Evolutionary conservation across 2,329 filamentous ascomycete species (phyloP).

Genomic region (Colletotrichum zoysiae): DNA sequence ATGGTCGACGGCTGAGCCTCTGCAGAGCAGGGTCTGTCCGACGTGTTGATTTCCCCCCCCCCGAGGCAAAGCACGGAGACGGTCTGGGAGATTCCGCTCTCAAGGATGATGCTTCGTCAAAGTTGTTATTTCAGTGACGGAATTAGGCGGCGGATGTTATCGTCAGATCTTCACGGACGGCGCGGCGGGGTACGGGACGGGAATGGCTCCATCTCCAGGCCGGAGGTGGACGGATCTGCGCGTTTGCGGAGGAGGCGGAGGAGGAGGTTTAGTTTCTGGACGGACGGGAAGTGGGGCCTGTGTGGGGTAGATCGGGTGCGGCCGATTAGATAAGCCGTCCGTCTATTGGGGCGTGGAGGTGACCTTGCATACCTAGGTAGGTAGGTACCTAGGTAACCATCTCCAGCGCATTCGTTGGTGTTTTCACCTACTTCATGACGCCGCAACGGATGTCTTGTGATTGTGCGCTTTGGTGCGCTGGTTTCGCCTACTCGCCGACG

Average conservation of each 20-base stretch:
- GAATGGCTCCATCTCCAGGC: constrained; percentile 10
- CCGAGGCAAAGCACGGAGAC: constrained; percentile 3
- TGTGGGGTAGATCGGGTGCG: constrained; percentile 14
- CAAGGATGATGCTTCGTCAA: background rate
- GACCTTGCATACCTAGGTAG: background rate
- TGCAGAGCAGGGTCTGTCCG: background rate
- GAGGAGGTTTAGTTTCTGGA: constrained; percentile 23
- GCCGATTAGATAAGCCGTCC: constrained; percentile 34
- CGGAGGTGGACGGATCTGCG: constrained; percentile 6
- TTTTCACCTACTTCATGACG: background rate
- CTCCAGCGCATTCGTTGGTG: background rate
- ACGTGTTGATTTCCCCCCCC: background rate
- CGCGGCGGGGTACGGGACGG: constrained; percentile 13
- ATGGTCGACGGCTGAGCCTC: constrained; percentile 14
- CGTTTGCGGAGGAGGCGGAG: background rate
- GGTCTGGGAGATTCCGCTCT: background rate
- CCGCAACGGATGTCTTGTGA: background rate
- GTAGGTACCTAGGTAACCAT: too few species aligned
- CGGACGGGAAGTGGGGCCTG: constrained; percentile 13
- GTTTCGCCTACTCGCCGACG: background rate
- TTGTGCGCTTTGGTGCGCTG: background rate
- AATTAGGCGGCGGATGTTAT: background rate
- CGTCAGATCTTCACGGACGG: background rate
- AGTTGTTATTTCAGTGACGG: background rate
- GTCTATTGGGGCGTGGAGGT: background rate